Evolutionary conservation across 2,329 filamentous ascomycete genomes (phyloP).

Genomic region (Cladosporium sp.): DNA sequence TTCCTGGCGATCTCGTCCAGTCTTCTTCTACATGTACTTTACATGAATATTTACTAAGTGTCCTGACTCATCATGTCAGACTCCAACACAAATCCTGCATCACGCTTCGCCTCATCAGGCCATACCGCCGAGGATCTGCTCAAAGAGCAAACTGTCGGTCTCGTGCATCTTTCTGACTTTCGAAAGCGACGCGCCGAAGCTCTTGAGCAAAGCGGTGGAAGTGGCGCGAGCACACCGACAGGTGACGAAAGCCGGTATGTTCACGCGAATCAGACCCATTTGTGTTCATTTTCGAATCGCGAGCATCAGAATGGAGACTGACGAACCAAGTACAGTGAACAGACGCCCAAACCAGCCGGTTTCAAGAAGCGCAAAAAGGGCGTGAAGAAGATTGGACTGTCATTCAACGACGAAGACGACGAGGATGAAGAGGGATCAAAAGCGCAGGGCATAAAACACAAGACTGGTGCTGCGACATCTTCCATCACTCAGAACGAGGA

Average conservation of each 20-base stretch:
- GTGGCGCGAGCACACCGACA: slow-evolving; percentile 52
- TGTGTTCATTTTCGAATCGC: too few species aligned
- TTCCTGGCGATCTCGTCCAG: not conserved
- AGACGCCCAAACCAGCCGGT: slow-evolving; percentile 42
- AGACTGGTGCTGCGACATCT: not conserved
- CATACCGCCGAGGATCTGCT: slow-evolving; percentile 75
- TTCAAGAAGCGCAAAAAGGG: slow-evolving; percentile 56
- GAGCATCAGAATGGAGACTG: slow-evolving; percentile 36
- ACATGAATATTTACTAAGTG: not conserved
- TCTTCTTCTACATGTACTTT: not conserved
- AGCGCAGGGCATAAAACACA: not conserved
- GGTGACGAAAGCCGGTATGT: slow-evolving; percentile 36
- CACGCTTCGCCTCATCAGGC: slow-evolving; percentile 71
- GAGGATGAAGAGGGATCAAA: slow-evolving; percentile 46
- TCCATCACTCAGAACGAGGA: not conserved
- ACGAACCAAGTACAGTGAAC: slow-evolving; percentile 55
- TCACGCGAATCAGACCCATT: too few species aligned
- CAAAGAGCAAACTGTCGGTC: slow-evolving; percentile 81
- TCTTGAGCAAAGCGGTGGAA: slow-evolving; percentile 67
- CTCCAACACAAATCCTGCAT: slow-evolving; percentile 10
- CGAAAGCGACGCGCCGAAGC: slow-evolving; percentile 93
- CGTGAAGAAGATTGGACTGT: slow-evolving; percentile 53
- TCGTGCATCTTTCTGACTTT: slow-evolving; percentile 89
- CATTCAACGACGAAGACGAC: slow-evolving; percentile 68
- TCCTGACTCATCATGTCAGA: not conserved